Base-by-base conservation (phyloP, 805 yeast genomes). In the Metschnikowia picachoensis region DNA sequence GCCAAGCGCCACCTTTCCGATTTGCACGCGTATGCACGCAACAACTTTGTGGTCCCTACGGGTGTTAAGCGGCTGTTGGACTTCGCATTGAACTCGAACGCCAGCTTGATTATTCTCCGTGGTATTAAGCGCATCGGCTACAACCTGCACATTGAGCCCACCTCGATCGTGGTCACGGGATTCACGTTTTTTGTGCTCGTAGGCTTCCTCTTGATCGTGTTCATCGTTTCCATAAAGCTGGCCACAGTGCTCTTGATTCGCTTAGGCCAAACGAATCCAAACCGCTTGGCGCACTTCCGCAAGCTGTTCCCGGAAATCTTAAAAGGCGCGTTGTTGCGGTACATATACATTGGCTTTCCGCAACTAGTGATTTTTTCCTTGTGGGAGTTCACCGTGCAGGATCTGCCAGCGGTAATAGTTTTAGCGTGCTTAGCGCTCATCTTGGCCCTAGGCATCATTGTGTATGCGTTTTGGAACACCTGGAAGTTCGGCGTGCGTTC, bases 361-460 rank as follows among this genome's bases (percentile, higher is more conserved):
- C 95, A 90, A 64, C 67, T 91, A 47, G 73, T 82, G 14, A 79
- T 90, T 43, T 74, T 91, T 47, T 82, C 96, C 10, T 72, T 90
- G 44, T 91, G 95, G 94, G 96, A 91, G 69, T 90, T 89, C 64
- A 79, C 85, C 8, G 76, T 76, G 58, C 69, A 77, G 43, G 97
- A 91, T 60, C 89, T 97, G 0, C 85, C 95, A 1, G 97, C 96
- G 0, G 89, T 91, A 29, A 80, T 91, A 47, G 90, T 88, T 5
- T 67, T 88, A 48, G 92, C 96, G 2, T 83, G 79, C 32, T 67
- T 91, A 40, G 82, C 87, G 64, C 68, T 91, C 35, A 39, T 88
- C 1, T 67, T 85, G 46, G 73, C 87, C 1, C 50, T 83, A 6
- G 78, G 80, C 2, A 71, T 87, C 32, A 70, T 88, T 71, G 67